A percentile compares a stretch with the other conserved stretches of the same genome.
These are phyloP conservation scores for Tephrocybe rancida DNA, from an alignment of 768 basidiomycete genomes.

Conservation along the genomic window DNA sequence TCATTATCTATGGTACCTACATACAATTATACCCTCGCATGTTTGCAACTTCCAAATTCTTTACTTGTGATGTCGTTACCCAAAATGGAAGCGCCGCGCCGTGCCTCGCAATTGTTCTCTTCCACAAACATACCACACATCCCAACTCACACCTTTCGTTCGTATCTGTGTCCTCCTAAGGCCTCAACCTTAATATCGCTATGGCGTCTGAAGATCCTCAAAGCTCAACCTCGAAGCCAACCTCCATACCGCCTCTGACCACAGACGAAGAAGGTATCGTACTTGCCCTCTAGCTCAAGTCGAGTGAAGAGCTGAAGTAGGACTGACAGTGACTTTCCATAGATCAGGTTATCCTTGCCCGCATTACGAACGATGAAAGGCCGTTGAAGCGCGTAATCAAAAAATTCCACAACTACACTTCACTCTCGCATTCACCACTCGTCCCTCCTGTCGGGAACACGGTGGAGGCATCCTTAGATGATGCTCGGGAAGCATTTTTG, in stretches of 20 bases:
- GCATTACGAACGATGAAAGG: constrained; percentile 84
- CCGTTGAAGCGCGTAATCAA: constrained; percentile 77
- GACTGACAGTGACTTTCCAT: constrained; percentile 28
- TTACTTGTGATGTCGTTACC: not conserved
- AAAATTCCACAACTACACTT: constrained; percentile 76
- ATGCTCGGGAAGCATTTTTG: constrained; percentile 78
- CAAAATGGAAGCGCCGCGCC: not conserved
- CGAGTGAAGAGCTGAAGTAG: constrained; percentile 13
- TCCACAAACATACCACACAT: too few relatives aligned
- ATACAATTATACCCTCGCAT: too few relatives aligned
- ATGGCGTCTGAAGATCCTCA: constrained; percentile 19
- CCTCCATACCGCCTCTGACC: constrained; percentile 47
- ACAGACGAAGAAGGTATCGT: constrained; percentile 64
- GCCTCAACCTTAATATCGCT: not conserved
- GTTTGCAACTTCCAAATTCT: too few relatives aligned
- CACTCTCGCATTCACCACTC: constrained; percentile 52
- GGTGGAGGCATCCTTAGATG: constrained; percentile 46
- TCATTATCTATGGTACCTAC: not conserved
- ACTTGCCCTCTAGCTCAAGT: constrained; percentile 4
- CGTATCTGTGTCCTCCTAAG: not conserved
- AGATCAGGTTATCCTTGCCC: constrained; percentile 82
- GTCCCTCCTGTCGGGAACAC: constrained; percentile 31
- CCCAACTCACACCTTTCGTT: not conserved
- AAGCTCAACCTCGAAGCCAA: constrained; percentile 25
- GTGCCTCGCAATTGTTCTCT: too few relatives aligned